Base-by-base conservation (phyloP, 1,284 basidiomycete genomes). In the Cryptococcus amylolentus region DNA sequence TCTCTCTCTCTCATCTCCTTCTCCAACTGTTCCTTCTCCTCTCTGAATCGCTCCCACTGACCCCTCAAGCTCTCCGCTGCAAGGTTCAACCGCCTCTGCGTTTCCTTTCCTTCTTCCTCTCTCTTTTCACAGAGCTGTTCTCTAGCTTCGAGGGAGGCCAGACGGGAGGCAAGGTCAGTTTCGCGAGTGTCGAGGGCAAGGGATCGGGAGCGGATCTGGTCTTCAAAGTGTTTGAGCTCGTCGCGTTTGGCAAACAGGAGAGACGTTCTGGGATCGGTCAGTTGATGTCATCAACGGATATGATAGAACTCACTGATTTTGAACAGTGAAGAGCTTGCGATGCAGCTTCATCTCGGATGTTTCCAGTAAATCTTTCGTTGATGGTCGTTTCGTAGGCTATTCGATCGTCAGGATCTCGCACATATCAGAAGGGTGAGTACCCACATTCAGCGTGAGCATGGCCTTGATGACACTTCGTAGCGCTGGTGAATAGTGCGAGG, bases 51-150 rank as follows among this genome's bases (percentile, higher is more conserved):
- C 44, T 77, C 77, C 70, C 83, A 82, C n/a, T 81, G 76, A 43
- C 62, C 58, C n/a, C 78, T 69, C 27, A 82, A 75, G 5, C 79
- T 77, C 51, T 81, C 84, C 53, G 84, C 83, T 31, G 90, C 81
- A 67, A 87, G 84, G 46, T 83, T 83, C 64, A 90, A 85, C 13
- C 88, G 79, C 51, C 79, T 79, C 52, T 85, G 79, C 46, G 89
- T 86, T 14, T 86, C 85, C 28, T 81, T 80, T 65, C 86, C 81
- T 40, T 89, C 86, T 63, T 88, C 87, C 52, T 86, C 86, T 64
- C 88, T 87, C 10, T 84, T 80, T 63, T 51, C 48, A 31, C 90
- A 84, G 66, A 88, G 86, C 48, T 85, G 83, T 64, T 89, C 87
- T 12, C 87, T 81, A 49, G 79, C 78, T 14, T 79, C 72, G 9